A percentile compares a stretch with the other conserved stretches of the same genome.
Evolutionary conservation across 306 rosid species (phyloP).

Genomic region (Senna siamea): DNA sequence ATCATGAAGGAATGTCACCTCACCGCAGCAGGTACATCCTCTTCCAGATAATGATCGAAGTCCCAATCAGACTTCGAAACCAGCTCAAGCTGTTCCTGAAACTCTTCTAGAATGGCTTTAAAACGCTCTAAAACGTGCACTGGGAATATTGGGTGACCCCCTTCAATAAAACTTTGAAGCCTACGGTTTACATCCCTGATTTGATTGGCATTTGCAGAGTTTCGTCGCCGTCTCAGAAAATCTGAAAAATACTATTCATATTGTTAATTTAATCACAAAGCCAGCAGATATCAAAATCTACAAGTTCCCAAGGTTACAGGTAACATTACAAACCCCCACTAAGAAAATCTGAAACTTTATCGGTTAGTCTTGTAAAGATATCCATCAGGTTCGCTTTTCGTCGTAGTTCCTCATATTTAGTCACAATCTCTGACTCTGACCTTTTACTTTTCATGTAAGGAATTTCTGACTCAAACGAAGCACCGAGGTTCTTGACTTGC

Average conservation of each 20-base stretch:
- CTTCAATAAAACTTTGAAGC: conserved; percentile 49
- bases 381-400: conserved; percentile 35
- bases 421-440: conserved; percentile 28
- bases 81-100: conserved; percentile 60
- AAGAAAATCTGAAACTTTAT: conserved; percentile 43
- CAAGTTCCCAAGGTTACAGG: conserved; percentile 17
- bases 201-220: conserved; percentile 42
- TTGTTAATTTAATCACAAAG: conserved; percentile 31
- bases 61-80: conserved; percentile 74
- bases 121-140: conserved; percentile 49
- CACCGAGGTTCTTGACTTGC: conserved; percentile 29
- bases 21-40: conserved; percentile 91
- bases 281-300: conserved; percentile 9
- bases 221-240: conserved; percentile 38
- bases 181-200: conserved; percentile 46
- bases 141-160: conserved; percentile 51
- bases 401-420: conserved; percentile 35
- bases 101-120: conserved; percentile 51
- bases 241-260: conserved; percentile 22
- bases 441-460: conserved; percentile 31
- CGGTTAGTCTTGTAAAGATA: conserved; percentile 42
- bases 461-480: conserved; percentile 36
- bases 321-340: conserved; percentile 42
- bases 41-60: conserved; percentile 82
- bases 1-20: conserved; percentile 60